A percentile compares a stretch with the other conserved stretches of the same genome.
These are phyloP conservation scores for Eimeria acervulina DNA, from an alignment of 169 alveolate species.

Conservation along the genomic window DNA sequence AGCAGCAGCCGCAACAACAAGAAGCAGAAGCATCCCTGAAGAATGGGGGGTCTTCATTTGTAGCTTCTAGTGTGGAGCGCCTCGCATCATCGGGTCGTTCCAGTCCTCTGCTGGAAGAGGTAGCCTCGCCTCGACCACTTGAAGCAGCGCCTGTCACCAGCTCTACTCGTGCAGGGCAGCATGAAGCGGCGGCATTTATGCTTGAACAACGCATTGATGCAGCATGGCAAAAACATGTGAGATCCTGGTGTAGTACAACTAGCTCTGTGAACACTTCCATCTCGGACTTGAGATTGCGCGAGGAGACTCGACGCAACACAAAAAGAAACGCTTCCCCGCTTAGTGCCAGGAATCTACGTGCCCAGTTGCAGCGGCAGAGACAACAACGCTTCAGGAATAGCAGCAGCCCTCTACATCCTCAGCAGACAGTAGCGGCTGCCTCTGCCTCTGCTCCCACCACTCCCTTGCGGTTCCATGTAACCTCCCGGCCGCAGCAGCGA, in stretches of 20 bases:
- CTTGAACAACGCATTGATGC: slow-evolving; percentile 55
- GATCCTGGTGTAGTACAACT: background rate
- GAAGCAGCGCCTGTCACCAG: background rate
- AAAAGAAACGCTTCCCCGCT: slow-evolving; percentile 59
- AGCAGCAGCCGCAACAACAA: slow-evolving; percentile 20
- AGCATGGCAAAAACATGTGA: slow-evolving; percentile 20
- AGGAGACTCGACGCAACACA: slow-evolving; percentile 77
- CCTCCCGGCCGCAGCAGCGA: slow-evolving; percentile 11
- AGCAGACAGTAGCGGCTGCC: background rate
- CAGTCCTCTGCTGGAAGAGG: slow-evolving; percentile 36
- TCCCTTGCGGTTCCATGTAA: slow-evolving; percentile 24
- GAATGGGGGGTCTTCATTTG: background rate
- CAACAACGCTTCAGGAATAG: slow-evolving; percentile 2
- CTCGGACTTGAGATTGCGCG: slow-evolving; percentile 51
- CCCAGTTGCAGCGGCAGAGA: slow-evolving; percentile 18
- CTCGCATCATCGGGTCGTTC: slow-evolving; percentile 6
- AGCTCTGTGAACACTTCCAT: slow-evolving; percentile 16
- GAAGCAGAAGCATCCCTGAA: background rate
- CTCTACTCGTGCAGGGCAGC: background rate
- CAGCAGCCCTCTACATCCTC: slow-evolving; percentile 28
- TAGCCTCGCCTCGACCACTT: background rate
- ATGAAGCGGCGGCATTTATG: background rate
- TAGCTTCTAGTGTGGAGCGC: slow-evolving; percentile 26
- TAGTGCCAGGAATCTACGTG: slow-evolving; percentile 35
- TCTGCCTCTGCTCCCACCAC: slow-evolving; percentile 43